Evolutionary conservation across 768 basidiomycete genomes (phyloP).

Genomic region (Boletus reticulatus): DNA sequence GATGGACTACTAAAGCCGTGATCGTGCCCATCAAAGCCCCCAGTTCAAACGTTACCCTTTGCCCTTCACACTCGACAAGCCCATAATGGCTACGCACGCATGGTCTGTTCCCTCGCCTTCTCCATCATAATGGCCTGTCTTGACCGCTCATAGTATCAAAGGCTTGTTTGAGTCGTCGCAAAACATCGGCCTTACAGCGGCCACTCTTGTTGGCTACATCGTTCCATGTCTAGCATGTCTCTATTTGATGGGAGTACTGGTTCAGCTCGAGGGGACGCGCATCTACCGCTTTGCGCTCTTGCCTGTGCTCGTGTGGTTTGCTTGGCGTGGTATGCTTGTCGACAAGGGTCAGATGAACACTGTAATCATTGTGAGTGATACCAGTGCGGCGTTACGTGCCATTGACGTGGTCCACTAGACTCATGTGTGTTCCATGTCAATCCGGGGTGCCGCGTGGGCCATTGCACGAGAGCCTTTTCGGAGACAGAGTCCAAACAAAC

Average conservation of each 20-base stretch:
- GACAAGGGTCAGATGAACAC: constrained; percentile 16
- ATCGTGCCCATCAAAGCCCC: too few species aligned
- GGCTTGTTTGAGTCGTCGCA: constrained; percentile 3
- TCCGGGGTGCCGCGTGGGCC: constrained; percentile 20
- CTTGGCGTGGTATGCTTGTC: constrained; percentile 38
- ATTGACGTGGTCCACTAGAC: constrained; percentile 7
- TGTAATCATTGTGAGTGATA: constrained; percentile 17
- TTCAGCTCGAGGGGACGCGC: constrained; percentile 41
- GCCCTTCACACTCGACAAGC: too few species aligned
- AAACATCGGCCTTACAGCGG: constrained; percentile 6
- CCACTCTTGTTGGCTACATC: constrained; percentile 34
- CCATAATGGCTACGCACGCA: not conserved
- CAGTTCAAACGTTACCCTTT: too few species aligned
- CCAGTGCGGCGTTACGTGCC: not conserved
- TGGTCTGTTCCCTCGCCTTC: not conserved
- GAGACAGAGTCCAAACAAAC: constrained; percentile 1
- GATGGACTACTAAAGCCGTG: too few species aligned
- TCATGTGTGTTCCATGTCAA: constrained; percentile 9
- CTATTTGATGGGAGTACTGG: constrained; percentile 51
- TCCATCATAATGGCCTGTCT: not conserved
- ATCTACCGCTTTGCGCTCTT: constrained; percentile 46
- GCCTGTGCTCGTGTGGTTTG: constrained; percentile 42
- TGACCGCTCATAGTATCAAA: not conserved
- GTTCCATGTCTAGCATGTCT: constrained; percentile 43
- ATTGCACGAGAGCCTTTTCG: constrained; percentile 9